Evolutionary conservation across 2,329 filamentous ascomycete species (phyloP), one percentile per base, ranked within the genome.

Genomic region (Exophiala aquamarina): DNA sequence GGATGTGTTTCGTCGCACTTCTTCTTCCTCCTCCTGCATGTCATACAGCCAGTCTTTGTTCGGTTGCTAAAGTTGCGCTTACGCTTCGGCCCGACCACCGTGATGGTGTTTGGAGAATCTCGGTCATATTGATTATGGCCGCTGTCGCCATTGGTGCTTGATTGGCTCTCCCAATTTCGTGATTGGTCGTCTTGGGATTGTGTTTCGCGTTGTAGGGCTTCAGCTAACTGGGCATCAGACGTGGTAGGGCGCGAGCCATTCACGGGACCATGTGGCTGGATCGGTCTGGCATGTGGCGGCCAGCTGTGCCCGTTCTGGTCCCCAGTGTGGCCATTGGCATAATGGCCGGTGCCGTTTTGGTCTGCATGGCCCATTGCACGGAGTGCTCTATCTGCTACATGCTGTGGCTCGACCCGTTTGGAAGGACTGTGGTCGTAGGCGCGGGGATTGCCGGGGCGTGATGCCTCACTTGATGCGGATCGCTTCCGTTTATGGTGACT

Each of bases 1-100:
- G 93, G 93, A 67, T 95, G 94, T 44, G 80, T 81, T 72, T 97
- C 93, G 64, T 97, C 92, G 64, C 93, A 97, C 70, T 97, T 97
- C 82, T 97, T 97, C 78, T 97, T 97, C 49, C 92, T 81, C 64
- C 82, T 82, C 50, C 92, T 80, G 66, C 92, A 97, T 4, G 92
- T 97, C 69, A 95, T 82, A 66, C 92, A 97, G 23, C 91, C 90
- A 8, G 91, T 96, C 71, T 97, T 97, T 15, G 92, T 96, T 49
- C 92, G 81, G 67, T 96, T 95, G 71, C 89, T 95, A 63, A 96
- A 97, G 62, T 75, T 70, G 15, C 74, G 67, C 50, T 77, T 77
- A 48, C 74, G 65, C 55, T 75, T 70, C 62, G 56, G 66, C 45
- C 35, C 66, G 60, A 37, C 68, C 66, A 43, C 63, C 60, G 15